Evolutionary conservation across 2,329 filamentous ascomycete genomes (phyloP).

Genomic region (Calonectria montana): DNA sequence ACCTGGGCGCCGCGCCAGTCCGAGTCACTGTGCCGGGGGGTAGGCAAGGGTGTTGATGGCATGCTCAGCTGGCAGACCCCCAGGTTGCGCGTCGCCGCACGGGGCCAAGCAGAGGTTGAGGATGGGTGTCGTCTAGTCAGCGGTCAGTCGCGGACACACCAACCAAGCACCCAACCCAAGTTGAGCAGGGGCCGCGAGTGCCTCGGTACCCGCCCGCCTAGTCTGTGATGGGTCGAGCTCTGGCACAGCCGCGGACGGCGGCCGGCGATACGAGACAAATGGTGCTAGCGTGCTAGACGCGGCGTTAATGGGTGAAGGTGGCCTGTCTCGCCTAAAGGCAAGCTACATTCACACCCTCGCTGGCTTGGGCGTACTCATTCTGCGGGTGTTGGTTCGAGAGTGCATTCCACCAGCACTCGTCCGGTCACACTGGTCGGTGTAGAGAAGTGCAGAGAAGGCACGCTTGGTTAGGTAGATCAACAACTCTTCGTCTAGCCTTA

Average conservation of each 20-base stretch:
- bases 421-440: conserved; percentile 34
- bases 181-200: conserved; percentile 21
- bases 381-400: conserved; percentile 34
- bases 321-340: conserved; percentile 39
- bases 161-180: conserved; percentile 25
- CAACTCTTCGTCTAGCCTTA: not conserved
- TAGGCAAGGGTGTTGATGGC: conserved; percentile 23
- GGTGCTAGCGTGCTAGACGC: conserved; percentile 47
- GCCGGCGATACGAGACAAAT: conserved; percentile 43
- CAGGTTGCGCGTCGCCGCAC: conserved; percentile 24
- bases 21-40: conserved; percentile 30
- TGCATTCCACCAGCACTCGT: conserved; percentile 40
- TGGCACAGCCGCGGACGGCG: conserved; percentile 46
- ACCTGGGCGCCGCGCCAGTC: conserved; percentile 32
- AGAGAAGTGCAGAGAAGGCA: conserved; percentile 10
- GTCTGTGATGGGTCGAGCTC: conserved; percentile 14
- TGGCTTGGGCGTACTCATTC: conserved; percentile 22
- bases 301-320: conserved; percentile 43
- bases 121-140: conserved; percentile 21
- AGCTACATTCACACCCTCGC: conserved; percentile 30
- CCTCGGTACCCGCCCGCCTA: conserved; percentile 18
- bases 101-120: conserved; percentile 16
- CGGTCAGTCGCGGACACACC: conserved; percentile 30
- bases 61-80: conserved; percentile 18
- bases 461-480: conserved; percentile 18